Base-by-base conservation (phyloP, 148 eudicot genomes). In the Dysphania ambrosioides region DNA sequence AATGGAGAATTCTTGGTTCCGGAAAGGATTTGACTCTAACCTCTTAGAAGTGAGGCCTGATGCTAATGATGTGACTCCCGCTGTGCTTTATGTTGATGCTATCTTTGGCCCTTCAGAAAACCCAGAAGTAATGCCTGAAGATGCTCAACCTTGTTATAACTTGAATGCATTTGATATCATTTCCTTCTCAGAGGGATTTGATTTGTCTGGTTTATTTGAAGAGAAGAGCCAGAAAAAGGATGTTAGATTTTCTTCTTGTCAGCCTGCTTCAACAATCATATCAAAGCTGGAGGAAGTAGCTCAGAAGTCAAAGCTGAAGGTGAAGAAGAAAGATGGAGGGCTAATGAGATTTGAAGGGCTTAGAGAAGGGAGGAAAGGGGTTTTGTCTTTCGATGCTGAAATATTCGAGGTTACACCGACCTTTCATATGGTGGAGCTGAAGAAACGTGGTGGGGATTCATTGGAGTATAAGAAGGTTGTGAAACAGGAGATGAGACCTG, bases 81-180 rank as follows among this genome's bases (percentile, higher is more conserved):
- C 35, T 71, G 30, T 44, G 31, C 53, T 35, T 23, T 85, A 79
- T 53, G 68, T 8, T 2, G 73, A 79, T 57, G 66, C 75, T 9
- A 35, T 81, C 10, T 78, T 75, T 49, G 49, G 35, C 12, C 79
- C 85, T 30, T 72, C 10, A 32, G 83, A 72, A 36, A 68, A 72
- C 18, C 63, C 55, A n/a, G 82, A 67, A 59, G 65, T 56, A 11
- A 80, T 64, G 31, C 76, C 53, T 62, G 82, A 80, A 47, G 49
- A 16, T 23, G 47, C 66, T 31, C 71, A 44, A 32, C 74, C 75
- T n/a, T 80, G 88, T 70, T 56, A 69, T 32, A 73, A 83, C 75
- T 72, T 86, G 78, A 81, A 86, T 79, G 88, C 88, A 27, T 85
- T 85, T 66, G 88, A 85, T 42, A 85, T 83, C 40, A 85, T 85